A percentile compares a stretch with the other conserved stretches of the same genome.
phyloP scores from a whole-genome alignment of 768 basidiomycete species.

The Pisolithus marmoratus region DNA sequence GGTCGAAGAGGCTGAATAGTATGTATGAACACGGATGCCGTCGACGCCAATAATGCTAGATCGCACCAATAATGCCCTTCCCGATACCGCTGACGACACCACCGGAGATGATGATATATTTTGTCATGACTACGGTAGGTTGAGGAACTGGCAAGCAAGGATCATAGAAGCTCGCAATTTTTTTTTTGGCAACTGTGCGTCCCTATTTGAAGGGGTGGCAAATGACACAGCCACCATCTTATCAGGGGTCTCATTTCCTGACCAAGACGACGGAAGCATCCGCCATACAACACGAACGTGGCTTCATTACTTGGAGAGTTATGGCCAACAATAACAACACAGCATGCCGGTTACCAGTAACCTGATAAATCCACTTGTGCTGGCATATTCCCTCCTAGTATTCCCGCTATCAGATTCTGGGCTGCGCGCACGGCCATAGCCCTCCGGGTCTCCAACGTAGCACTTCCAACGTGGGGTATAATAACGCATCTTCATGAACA shows the following conservation, averaged over 20 bases:
- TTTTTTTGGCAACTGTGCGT: conserved; percentile 8
- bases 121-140: conserved; percentile 56
- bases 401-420: conserved; percentile 44
- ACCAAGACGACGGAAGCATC: background rate
- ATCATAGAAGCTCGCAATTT: conserved; percentile 6
- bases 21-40: conserved; percentile 17
- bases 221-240: conserved; percentile 6
- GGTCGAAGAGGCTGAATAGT: conserved; percentile 80
- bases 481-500: conserved; percentile 55
- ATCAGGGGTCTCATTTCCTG: background rate
- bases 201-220: conserved; percentile 5
- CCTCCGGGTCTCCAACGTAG: conserved; percentile 76
- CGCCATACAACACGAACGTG: no score
- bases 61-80: conserved; percentile 96
- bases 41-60: conserved; percentile 11
- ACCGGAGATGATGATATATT: conserved; percentile 94
- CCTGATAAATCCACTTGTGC: conserved; percentile 37
- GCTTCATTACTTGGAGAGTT: background rate
- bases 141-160: conserved; percentile 5
- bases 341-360: conserved; percentile 2
- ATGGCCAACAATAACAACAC: background rate
- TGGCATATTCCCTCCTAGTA: conserved; percentile 56
- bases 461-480: conserved; percentile 89
- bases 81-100: conserved; percentile 99
- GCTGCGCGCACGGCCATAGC: conserved; percentile 78